Conservation (phyloP, 768 basidiomycete genomes). For the Suillus plorans region DNA sequence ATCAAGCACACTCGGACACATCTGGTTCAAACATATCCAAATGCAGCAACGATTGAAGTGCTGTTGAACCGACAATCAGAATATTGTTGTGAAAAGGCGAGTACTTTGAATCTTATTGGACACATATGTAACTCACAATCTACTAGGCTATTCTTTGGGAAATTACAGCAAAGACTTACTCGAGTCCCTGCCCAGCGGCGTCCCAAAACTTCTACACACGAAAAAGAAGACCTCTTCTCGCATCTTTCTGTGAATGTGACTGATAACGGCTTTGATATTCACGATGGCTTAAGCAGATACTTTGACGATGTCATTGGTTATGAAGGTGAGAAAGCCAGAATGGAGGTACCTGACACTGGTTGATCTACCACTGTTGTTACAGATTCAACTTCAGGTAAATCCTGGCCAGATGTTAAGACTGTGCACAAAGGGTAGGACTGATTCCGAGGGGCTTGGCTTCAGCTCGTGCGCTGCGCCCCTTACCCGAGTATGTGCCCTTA, state of each 20-base stretch:
- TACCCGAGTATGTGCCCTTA: no score
- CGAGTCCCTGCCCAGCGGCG: conserved; percentile 31
- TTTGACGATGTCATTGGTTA: conserved; percentile 89
- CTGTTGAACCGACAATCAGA: conserved; percentile 43
- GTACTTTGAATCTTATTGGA: conserved; percentile 6
- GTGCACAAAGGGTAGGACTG: no score
- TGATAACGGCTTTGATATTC: conserved; percentile 86
- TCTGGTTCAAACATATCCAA: no score
- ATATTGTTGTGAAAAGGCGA: conserved; percentile 85
- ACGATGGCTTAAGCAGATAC: conserved; percentile 90
- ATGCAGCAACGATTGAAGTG: no score
- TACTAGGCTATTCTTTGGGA: conserved; percentile 82
- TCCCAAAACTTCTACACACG: conserved; percentile 61
- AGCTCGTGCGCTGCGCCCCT: no score
- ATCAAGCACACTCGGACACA: no score
- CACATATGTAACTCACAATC: not conserved
- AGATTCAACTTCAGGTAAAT: conserved; percentile 96
- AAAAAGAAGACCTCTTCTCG: conserved; percentile 91
- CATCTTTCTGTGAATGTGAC: conserved; percentile 93
- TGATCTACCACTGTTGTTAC: conserved; percentile 85
- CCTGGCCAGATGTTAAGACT: no score
- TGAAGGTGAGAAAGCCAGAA: conserved; percentile 80
- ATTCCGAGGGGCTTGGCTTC: no score
- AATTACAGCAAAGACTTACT: conserved; percentile 64
- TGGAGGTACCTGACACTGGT: conserved; percentile 77